Evolutionary conservation across 495 filamentous ascomycete genomes (phyloP).

Genomic region (Penicillium flavigenum): DNA sequence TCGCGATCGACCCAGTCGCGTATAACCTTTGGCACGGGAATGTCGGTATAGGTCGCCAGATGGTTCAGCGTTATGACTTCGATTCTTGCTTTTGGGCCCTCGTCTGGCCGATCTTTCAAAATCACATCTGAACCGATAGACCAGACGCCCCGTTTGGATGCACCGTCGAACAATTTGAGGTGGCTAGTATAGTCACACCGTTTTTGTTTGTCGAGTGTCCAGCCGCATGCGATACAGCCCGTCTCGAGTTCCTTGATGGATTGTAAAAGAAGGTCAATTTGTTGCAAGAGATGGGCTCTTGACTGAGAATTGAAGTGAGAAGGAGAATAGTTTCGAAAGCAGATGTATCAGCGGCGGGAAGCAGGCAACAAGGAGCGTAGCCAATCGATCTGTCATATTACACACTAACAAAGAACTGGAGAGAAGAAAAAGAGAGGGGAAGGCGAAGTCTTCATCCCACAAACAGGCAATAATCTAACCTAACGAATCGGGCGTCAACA

Average conservation of each 20-base stretch:
- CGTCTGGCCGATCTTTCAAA: conserved; percentile 34
- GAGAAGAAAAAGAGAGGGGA: too few relatives aligned
- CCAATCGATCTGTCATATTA: too few relatives aligned
- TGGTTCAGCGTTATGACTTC: conserved; percentile 28
- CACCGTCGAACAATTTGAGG: conserved; percentile 33
- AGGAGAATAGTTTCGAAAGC: too few relatives aligned
- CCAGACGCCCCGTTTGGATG: conserved; percentile 28
- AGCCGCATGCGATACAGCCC: conserved; percentile 12
- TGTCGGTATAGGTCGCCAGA: conserved; percentile 24
- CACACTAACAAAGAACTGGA: too few relatives aligned
- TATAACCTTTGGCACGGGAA: conserved; percentile 31
- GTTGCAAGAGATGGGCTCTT: too few relatives aligned
- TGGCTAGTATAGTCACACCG: conserved; percentile 14
- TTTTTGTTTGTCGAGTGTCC: conserved; percentile 16
- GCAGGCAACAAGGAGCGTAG: too few relatives aligned
- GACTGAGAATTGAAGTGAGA: too few relatives aligned
- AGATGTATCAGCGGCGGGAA: too few relatives aligned
- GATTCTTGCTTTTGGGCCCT: conserved; percentile 27
- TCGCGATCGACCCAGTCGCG: conserved; percentile 34
- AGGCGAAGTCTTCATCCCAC: too few relatives aligned
- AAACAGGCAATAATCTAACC: too few relatives aligned
- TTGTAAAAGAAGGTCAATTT: too few relatives aligned
- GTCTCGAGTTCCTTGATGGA: too few relatives aligned
- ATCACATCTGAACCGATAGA: conserved; percentile 36
- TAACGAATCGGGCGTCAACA: background rate